Evolutionary conservation across 1,284 basidiomycete species (phyloP), one percentile per base, ranked within the genome.

Genomic region (Erythrobasidium hasegawianum): DNA sequence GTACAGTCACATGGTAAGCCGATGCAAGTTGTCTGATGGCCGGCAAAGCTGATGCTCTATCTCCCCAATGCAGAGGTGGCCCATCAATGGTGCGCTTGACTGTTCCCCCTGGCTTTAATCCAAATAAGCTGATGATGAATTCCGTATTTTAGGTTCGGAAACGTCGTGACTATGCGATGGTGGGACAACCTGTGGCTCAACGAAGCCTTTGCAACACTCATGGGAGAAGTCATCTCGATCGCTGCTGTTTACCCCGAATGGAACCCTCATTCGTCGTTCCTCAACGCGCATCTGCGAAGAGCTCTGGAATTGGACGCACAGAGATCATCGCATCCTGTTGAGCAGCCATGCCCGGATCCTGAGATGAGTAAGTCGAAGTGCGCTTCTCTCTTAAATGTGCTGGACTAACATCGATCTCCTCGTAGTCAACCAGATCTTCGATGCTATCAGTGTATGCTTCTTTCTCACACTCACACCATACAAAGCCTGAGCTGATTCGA

Each of bases 291-390:
- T 71, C 76, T 83, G 29, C 77, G 78, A 52, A 73, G 77, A 27
- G 92, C 94, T 13, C 82, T 96, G 38, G 80, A 81, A 40, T 83
- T 97, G 62, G 95, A 98, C 75, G 85, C 89, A 10, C 91, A 94
- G 77, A 81, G 89, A 14, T 95, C 92, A 14, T 94, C 90, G 33
- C 95, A 98, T 78, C 89, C 94, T 0, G 91, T 98, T 74, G 92
- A 98, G 78, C 90, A 97, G 20, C 87, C 88, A 9, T 91, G 88
- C 74, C 89, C 89, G 0, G 89, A 94, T 75, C 87, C 89, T 13
- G 87, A 89, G 74, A 84, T 88, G 76, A 88, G 33, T 33, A 33
- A 5, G 33, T 33, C 11, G 33, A 33, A 33, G 33, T 11, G 33
- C 33, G 5, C 11, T 33, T 33, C 33, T 5, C 33, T 4, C 33